Base-by-base conservation (phyloP, 148 eudicot species). In the Salicornia ramosissima region DNA sequence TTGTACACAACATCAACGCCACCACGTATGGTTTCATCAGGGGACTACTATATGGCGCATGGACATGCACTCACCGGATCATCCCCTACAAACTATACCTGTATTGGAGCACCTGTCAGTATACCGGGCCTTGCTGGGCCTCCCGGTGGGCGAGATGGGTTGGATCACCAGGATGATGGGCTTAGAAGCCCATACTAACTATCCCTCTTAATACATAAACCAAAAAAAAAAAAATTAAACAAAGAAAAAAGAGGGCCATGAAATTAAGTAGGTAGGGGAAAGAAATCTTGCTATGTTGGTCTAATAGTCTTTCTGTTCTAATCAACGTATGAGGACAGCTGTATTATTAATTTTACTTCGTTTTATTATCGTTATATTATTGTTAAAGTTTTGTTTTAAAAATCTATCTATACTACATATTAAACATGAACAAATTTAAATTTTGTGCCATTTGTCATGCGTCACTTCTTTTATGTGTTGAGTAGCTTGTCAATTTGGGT, bases 21-120 rank as follows among this genome's bases (percentile, higher is more conserved):
- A 2, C 69, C 77, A 24, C 80, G 77, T 16, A 25, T 68, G 49
- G 65, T 53, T n/a, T 80, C 75, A 29, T 64, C 50, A 76, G 80
- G 75, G 36, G 95, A 85, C 67, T 86, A 86, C 79, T 78, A 81
- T 51, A 67, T 87, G 75, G 81, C 78, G 15, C 78, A 74, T 1
- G 90, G 88, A 19, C 96, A 87, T 30, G 91, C 70, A 10, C 76
- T 83, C 68, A 61, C 85, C 5, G 80, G 78, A 57, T 72, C 80
- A 66, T 65, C 81, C 64, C 74, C 71, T 51, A 64, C 77, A 69
- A 85, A 76, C 57, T 88, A 91, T 78, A 91, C 94, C 10, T 91
- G 91, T 68, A 77, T 91, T 4, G 97, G 97, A 12, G 97, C 91
- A 0, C 94, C 91, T 0, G 87, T 91, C 5, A 54, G 77, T 39